Percentiles rank a stretch among this genome's conserved stretches.
Evolutionary conservation across 495 filamentous ascomycete genomes (phyloP).

Genomic region (Bathelium albidoporum): DNA sequence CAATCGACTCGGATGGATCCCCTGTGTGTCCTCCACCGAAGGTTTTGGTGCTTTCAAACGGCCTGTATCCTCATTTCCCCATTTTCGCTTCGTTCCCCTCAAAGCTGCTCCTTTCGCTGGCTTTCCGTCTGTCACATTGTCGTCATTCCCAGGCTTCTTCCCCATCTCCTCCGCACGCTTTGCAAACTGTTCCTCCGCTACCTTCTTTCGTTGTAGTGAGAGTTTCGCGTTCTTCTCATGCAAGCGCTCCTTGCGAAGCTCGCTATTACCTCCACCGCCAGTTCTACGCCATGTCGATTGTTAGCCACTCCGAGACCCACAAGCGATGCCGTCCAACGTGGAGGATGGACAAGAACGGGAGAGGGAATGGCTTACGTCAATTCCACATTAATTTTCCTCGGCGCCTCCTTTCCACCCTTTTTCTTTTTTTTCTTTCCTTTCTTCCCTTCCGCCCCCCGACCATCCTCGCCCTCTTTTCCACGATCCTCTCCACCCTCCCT

Average conservation of each 20-base stretch:
- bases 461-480: conserved; percentile 2
- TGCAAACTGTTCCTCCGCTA: conserved; percentile 16
- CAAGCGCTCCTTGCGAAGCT: conserved; percentile 62
- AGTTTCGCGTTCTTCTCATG: conserved; percentile 78
- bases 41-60: not conserved
- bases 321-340: not conserved
- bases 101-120: not conserved
- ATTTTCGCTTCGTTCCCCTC: not conserved
- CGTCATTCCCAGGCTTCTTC: conserved; percentile 16
- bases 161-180: conserved; percentile 11
- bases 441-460: not conserved
- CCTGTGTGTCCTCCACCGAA: conserved; percentile 8
- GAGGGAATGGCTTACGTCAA: conserved; percentile 40
- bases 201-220: conserved; percentile 29
- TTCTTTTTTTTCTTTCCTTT: conserved; percentile 7
- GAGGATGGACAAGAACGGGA: not conserved
- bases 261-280: conserved; percentile 72
- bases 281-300: not conserved
- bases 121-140: conserved; percentile 1
- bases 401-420: not conserved
- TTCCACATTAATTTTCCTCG: conserved; percentile 78
- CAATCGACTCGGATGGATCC: conserved; percentile 29
- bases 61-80: no score
- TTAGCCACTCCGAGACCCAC: conserved; percentile 43
- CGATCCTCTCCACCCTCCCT: not conserved